Percentiles rank a stretch among this genome's conserved stretches.
These are phyloP conservation scores for Brassica nigra DNA, from an alignment of 345 rosid genomes.

Conservation along the genomic window DNA sequence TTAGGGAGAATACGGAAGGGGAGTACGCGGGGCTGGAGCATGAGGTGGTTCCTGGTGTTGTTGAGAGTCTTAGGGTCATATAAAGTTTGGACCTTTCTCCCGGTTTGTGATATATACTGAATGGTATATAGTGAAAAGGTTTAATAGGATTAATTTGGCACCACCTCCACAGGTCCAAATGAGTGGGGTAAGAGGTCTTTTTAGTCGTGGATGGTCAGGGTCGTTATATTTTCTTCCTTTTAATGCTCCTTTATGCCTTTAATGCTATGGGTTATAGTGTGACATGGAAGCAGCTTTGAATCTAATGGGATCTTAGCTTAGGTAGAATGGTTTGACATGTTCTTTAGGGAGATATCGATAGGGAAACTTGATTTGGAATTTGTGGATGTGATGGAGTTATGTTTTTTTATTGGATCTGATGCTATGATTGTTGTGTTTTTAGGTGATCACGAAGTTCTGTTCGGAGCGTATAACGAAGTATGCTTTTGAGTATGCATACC, in stretches of 20 bases:
- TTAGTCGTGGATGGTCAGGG: too few relatives aligned
- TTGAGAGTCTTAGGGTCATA: too few relatives aligned
- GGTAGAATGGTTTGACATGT: background rate
- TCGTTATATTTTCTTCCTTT: too few relatives aligned
- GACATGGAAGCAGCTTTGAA: background rate
- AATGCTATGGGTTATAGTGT: background rate
- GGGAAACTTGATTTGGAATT: background rate
- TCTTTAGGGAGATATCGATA: background rate
- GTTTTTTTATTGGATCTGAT: slow-evolving; percentile 14
- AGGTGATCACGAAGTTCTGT: slow-evolving; percentile 99
- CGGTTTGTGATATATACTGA: too few relatives aligned
- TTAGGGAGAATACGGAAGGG: too few relatives aligned
- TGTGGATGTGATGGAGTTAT: background rate
- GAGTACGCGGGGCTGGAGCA: too few relatives aligned
- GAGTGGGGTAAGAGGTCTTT: too few relatives aligned
- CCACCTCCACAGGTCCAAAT: too few relatives aligned
- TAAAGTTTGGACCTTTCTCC: background rate
- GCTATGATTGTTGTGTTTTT: slow-evolving; percentile 6
- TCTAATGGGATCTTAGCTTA: background rate
- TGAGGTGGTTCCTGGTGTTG: too few relatives aligned
- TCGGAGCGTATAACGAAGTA: slow-evolving; percentile 96
- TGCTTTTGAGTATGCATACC: slow-evolving; percentile 97
- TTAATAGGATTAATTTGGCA: too few relatives aligned
- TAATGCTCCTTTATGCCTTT: background rate
- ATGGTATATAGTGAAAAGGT: too few relatives aligned